Base-by-base conservation (phyloP, 1,284 basidiomycete species). In the Farysia itapuensis region DNA sequence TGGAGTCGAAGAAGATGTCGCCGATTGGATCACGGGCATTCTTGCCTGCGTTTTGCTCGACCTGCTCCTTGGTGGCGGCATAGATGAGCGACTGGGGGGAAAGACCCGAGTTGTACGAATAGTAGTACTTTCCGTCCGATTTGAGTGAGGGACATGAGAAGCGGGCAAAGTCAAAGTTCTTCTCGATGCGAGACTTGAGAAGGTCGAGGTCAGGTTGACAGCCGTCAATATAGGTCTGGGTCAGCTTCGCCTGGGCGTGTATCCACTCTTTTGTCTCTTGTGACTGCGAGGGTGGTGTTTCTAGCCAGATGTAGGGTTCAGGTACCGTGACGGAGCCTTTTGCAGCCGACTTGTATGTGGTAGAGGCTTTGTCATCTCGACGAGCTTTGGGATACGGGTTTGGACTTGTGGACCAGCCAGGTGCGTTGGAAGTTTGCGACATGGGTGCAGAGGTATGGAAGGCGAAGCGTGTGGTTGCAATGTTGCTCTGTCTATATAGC, bases 271-370 rank as follows among this genome's bases (percentile, higher is more conserved):
- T 70, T 32, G 74, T 76, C 43, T 76, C 72, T 16, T 50, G 18
- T 18, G 61, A 67, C 37, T 74, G 61, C 4, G 58, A 67, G 15
- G 72, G 67, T 3, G 74, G 74, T 35, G 52, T 53, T 41, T 76
- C 72, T 23, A 76, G 67, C 72, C 72, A 76, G 36, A 59, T 47
- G 52, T 76, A 76, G 14, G 74, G 74, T 14, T 73, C 68, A 5
- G 66, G 58, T 13, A 76, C 70, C 22, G 52, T 54, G 25, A 75
- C 69, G 29, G 68, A 39, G 18, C 73, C 72, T 16, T 70, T 43
- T 18, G 57, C 44, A 2, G 41, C 43, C 20, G 64, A 70, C 39
- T 64, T 59, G 56, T 74, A 74, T 15, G 59, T 64, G 13, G 43
- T 37, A n/a, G 53, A 48, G n/a, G 54, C 57, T 15, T 39, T 31